phyloP scores from a whole-genome alignment of 179 eudicot species.

The Nepenthes alata region DNA sequence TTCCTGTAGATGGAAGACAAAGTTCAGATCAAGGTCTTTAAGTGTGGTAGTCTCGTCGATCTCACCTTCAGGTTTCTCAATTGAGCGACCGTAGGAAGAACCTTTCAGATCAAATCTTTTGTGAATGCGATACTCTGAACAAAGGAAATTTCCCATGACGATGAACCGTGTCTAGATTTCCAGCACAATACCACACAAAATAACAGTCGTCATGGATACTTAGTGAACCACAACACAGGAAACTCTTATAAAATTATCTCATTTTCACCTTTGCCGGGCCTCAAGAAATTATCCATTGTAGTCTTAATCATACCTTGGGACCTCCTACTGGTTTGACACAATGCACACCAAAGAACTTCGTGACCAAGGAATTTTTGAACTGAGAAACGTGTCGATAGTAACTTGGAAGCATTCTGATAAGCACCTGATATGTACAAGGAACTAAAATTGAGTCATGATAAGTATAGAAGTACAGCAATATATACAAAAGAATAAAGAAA shows the following conservation, averaged over 20 bases:
- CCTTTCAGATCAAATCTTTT: slow-evolving; percentile 92
- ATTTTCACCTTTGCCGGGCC: not conserved
- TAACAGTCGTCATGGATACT: not conserved
- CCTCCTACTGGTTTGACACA: slow-evolving; percentile 94
- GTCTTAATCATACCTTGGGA: slow-evolving; percentile 43
- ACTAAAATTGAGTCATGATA: not conserved
- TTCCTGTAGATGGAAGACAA: slow-evolving; percentile 60
- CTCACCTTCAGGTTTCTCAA: slow-evolving; percentile 70
- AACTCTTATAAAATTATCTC: not conserved
- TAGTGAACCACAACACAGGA: not conserved
- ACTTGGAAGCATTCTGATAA: slow-evolving; percentile 84
- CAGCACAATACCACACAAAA: slow-evolving; percentile 1
- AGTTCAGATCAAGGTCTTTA: slow-evolving; percentile 89
- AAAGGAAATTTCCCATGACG: slow-evolving; percentile 93
- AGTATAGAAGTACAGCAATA: not conserved
- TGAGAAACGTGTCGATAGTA: slow-evolving; percentile 65
- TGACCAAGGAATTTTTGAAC: slow-evolving; percentile 74
- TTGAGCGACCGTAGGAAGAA: slow-evolving; percentile 84
- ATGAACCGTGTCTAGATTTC: slow-evolving; percentile 66
- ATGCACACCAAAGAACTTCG: slow-evolving; percentile 86
- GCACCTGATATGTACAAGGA: slow-evolving; percentile 38
- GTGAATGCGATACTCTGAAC: slow-evolving; percentile 83
- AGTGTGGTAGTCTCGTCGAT: slow-evolving; percentile 94
- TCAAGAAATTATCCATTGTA: too few species aligned
- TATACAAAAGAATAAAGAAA: not conserved